Evolutionary conservation across 768 basidiomycete genomes (phyloP), one percentile per base, ranked within the genome.

Genomic region (Pulveroboletus sp.): DNA sequence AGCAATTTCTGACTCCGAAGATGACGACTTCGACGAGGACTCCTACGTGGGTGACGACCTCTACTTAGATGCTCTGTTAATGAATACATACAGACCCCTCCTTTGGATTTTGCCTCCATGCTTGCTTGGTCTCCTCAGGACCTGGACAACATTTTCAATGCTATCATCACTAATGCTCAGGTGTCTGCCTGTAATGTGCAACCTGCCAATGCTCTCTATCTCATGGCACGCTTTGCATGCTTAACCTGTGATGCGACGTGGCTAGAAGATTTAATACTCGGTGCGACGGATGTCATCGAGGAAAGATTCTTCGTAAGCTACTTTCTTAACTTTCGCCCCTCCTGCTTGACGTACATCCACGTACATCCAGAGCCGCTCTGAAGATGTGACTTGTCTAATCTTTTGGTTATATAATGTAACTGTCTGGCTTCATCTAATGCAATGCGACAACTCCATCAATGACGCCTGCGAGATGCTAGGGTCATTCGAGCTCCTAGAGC

Each of bases 361-460:
- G 35, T 43, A 32, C 49, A 49, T 61, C 18, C 46, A 97, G 94
- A 83, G 72, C 60, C 83, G 81, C 54, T 78, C 88, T 18, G 93
- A 96, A 57, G 90, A 97, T 64, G 69, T 96, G 28, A 83, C 89
- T 5, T 84, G 82, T 62, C 76, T 95, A 24, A 78, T 93, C 31
- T 98, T 97, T 68, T 99, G 96, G 94, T 71, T 95, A 40, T 90
- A 93, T 70, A 99, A 99, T 66, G 79, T 83, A 17, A 91, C 89
- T 9, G 69, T 93, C 27, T 88, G 95, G 79, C 76, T 98, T 14
- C 92, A 98, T 71, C 80, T 98, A 42, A 76, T 99, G 71, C 82
- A 86, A 50, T 92, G 89, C 61, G 90, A 93, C 66, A 79, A 80
- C 47, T 80, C 85, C 15, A 83, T 92, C 57, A 83, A 79, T 50